Conservation (phyloP, 2,329 filamentous ascomycete species). For the Cordyceps javanica region DNA sequence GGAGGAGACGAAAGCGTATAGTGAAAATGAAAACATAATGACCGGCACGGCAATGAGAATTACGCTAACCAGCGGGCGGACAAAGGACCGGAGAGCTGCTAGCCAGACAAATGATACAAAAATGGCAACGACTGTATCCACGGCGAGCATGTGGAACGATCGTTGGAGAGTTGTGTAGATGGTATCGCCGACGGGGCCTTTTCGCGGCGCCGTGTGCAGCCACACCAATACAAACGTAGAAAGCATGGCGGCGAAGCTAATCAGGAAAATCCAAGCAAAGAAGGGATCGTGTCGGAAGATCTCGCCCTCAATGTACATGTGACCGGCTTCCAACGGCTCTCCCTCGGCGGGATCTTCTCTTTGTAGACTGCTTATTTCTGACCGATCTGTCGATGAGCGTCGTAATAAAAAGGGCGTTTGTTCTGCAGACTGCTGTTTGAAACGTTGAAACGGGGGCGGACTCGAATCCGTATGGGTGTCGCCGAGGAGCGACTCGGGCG, state of each 20-base stretch:
- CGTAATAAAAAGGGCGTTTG: slow-evolving; percentile 35
- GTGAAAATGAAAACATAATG: slow-evolving; percentile 79
- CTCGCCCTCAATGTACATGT: slow-evolving; percentile 56
- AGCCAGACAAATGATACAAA: slow-evolving; percentile 88
- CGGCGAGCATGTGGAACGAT: slow-evolving; percentile 82
- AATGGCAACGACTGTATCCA: slow-evolving; percentile 87
- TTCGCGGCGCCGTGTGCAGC: slow-evolving; percentile 72
- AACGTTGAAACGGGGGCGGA: slow-evolving; percentile 58
- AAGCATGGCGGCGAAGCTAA: slow-evolving; percentile 75
- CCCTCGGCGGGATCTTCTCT: slow-evolving; percentile 34
- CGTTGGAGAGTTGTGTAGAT: slow-evolving; percentile 84
- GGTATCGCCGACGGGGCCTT: slow-evolving; percentile 78
- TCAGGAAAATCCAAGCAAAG: slow-evolving; percentile 85
- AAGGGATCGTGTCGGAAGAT: slow-evolving; percentile 81
- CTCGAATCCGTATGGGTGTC: slow-evolving; percentile 46
- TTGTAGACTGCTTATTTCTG: slow-evolving; percentile 36
- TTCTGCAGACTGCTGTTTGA: slow-evolving; percentile 34
- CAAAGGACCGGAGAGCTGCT: slow-evolving; percentile 79
- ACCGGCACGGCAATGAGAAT: slow-evolving; percentile 80
- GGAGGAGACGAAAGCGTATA: slow-evolving; percentile 88
- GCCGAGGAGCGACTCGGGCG: slow-evolving; percentile 53
- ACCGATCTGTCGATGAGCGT: slow-evolving; percentile 38
- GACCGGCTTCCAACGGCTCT: slow-evolving; percentile 32
- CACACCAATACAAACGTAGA: slow-evolving; percentile 86
- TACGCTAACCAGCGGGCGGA: slow-evolving; percentile 72